Conservation (phyloP, 306 rosid species). For the Vicia sativa region DNA sequence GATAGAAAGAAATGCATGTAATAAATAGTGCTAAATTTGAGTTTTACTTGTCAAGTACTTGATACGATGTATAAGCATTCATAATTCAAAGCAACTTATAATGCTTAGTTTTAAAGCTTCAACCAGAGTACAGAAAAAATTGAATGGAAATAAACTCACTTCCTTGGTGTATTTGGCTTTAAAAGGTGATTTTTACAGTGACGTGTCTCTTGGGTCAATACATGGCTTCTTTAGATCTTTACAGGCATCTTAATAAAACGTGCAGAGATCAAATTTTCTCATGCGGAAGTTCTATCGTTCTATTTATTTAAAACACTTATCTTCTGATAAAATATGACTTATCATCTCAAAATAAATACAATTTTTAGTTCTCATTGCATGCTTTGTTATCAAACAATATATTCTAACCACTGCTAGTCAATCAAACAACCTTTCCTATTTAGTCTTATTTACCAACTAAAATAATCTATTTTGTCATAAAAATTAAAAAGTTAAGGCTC, state of each 20-base stretch:
- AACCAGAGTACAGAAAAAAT: background rate
- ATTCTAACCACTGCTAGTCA: background rate
- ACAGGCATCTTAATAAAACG: background rate
- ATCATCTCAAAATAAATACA: conserved; percentile 1
- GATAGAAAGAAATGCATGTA: background rate
- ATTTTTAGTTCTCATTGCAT: background rate
- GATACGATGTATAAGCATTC: background rate
- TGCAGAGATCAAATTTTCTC: background rate
- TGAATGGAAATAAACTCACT: conserved; percentile 5
- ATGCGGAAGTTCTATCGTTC: background rate
- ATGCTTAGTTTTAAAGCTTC: conserved; percentile 5
- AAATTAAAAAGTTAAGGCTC: background rate
- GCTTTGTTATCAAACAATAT: conserved; percentile 3
- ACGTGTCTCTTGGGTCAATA: background rate
- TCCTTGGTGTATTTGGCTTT: background rate
- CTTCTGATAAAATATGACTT: background rate
- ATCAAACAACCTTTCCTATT: background rate
- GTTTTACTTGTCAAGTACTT: background rate
- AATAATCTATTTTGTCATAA: background rate
- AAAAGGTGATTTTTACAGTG: background rate
- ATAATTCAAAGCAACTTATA: background rate
- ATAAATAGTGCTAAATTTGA: background rate
- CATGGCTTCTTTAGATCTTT: conserved; percentile 14
- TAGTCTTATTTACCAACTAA: background rate
- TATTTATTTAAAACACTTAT: background rate